Evolutionary conservation across 768 basidiomycete genomes (phyloP).

Genomic region (Tylopilus vinaceipallidus): DNA sequence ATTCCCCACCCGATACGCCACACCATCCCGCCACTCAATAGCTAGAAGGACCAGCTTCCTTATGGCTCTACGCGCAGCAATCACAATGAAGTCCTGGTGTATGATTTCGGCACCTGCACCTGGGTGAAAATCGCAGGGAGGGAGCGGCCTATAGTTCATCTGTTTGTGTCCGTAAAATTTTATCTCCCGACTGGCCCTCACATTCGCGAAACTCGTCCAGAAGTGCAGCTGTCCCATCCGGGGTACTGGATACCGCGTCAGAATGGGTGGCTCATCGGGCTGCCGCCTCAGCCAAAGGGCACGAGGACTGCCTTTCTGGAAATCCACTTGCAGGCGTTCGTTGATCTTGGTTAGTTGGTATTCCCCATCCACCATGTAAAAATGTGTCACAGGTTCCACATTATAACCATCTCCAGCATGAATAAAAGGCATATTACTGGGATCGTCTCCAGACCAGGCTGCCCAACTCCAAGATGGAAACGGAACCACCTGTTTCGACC

Average conservation of each 20-base stretch:
- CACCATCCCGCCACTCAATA: slow-evolving; percentile 9
- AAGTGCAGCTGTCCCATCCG: slow-evolving; percentile 9
- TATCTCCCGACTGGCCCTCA: not conserved
- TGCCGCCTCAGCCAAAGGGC: not conserved
- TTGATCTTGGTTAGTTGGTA: not conserved
- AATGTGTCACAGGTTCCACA: not conserved
- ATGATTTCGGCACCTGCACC: not conserved
- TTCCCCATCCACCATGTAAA: slow-evolving; percentile 1
- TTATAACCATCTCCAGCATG: not conserved
- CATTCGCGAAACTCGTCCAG: slow-evolving; percentile 11
- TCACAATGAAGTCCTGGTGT: slow-evolving; percentile 10
- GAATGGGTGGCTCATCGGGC: not conserved
- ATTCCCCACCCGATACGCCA: slow-evolving; percentile 14
- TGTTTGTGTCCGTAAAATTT: not conserved
- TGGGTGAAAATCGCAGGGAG: too few relatives aligned
- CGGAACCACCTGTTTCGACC: not conserved
- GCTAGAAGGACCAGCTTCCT: slow-evolving; percentile 3
- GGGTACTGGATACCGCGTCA: not conserved
- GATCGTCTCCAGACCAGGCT: slow-evolving; percentile 1
- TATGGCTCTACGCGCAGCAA: not conserved
- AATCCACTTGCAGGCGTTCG: not conserved
- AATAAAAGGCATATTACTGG: not conserved
- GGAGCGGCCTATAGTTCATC: not conserved
- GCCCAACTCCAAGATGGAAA: slow-evolving; percentile 20
- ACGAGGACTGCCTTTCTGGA: not conserved